These are phyloP conservation scores for Paramecium octaurelia DNA, from an alignment of 73 alveolate species.

Conservation along the genomic window DNA sequence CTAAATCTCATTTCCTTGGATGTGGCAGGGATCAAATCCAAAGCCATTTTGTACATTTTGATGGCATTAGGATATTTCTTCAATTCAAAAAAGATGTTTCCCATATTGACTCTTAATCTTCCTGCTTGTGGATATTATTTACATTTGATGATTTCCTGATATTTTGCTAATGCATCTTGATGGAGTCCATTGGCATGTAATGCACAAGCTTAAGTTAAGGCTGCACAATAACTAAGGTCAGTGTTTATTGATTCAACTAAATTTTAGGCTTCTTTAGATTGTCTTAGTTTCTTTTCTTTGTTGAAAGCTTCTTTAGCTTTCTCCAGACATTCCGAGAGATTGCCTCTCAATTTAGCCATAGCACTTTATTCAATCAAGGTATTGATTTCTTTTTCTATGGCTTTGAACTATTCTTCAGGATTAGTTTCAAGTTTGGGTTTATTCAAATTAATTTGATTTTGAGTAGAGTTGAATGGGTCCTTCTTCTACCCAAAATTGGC, in stretches of 20 bases:
- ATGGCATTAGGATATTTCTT: conserved; percentile 97
- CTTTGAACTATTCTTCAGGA: conserved; percentile 76
- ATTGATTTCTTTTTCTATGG: conserved; percentile 75
- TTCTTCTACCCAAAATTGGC: conserved; percentile 14
- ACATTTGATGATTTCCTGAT: conserved; percentile 52
- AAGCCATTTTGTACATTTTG: conserved; percentile 98
- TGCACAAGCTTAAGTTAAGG: conserved; percentile 75
- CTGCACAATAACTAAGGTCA: conserved; percentile 78
- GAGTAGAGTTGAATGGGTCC: conserved; percentile 2
- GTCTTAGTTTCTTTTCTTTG: conserved; percentile 81
- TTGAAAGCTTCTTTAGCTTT: conserved; percentile 85
- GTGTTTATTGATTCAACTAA: conserved; percentile 74
- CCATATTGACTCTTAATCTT: conserved; percentile 59
- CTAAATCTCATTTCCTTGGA: conserved; percentile 97
- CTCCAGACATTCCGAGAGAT: conserved; percentile 70
- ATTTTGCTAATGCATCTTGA: conserved; percentile 54
- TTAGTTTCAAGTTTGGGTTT: conserved; percentile 22
- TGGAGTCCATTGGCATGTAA: conserved; percentile 70
- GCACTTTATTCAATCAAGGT: conserved; percentile 72
- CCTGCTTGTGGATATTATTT: conserved; percentile 53
- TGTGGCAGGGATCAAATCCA: conserved; percentile 95
- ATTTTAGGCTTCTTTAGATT: conserved; percentile 70
- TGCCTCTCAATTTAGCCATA: conserved; percentile 65
- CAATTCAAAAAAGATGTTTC: conserved; percentile 68
- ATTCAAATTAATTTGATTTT: conserved; percentile 42